These are phyloP conservation scores for Diplodia scrobiculata DNA, from an alignment of 2,329 filamentous ascomycete species.

Conservation along the genomic window DNA sequence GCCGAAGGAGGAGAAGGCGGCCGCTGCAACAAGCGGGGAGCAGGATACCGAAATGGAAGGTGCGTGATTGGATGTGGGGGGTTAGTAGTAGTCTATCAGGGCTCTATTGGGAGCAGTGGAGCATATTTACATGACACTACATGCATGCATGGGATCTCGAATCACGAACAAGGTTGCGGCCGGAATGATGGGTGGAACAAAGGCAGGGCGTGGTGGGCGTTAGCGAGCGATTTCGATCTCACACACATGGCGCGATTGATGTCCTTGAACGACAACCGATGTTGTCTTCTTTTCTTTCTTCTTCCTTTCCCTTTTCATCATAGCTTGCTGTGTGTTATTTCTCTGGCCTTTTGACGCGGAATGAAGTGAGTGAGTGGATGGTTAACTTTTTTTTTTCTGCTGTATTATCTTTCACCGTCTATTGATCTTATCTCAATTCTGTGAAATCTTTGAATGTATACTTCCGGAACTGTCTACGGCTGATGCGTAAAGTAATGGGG, in stretches of 20 bases:
- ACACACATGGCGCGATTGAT: slow-evolving; percentile 12
- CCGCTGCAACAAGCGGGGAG: not conserved
- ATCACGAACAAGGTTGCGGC: not conserved
- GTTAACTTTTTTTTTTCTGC: not conserved
- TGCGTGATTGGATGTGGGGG: not conserved
- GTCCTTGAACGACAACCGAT: not conserved
- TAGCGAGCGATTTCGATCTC: not conserved
- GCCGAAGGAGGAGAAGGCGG: not conserved
- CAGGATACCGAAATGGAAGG: slow-evolving; percentile 23
- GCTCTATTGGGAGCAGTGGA: not conserved
- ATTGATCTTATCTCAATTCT: not conserved
- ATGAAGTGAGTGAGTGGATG: not conserved
- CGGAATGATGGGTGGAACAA: not conserved
- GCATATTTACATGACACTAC: slow-evolving; percentile 3
- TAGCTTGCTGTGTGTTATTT: not conserved
- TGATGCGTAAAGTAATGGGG: not conserved
- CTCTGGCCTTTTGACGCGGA: not conserved
- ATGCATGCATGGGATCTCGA: slow-evolving; percentile 9
- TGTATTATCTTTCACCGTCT: not conserved
- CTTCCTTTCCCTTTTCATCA: not conserved
- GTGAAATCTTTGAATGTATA: not conserved
- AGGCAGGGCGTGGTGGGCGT: slow-evolving; percentile 1
- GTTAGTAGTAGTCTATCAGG: not conserved
- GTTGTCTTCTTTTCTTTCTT: not conserved
- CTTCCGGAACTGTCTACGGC: not conserved